A percentile compares a stretch with the other conserved stretches of the same genome.
phyloP scores from a whole-genome alignment of 2,329 filamentous ascomycete species.

The Coniochaeta sp. region DNA sequence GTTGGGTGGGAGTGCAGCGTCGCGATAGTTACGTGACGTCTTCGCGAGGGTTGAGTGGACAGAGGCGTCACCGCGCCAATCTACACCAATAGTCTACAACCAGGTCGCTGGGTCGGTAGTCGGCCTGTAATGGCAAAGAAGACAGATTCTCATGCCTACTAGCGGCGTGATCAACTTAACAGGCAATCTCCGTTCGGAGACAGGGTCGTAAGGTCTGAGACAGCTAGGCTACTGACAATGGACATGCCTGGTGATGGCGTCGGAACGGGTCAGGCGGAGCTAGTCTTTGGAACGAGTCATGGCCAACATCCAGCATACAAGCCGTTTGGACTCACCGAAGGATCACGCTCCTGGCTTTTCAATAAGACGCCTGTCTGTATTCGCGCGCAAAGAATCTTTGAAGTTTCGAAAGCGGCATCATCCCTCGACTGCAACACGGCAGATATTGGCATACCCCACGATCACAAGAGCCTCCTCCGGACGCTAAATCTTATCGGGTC shows the following conservation, averaged over 20 bases:
- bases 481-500: neutral
- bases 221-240: neutral
- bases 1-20: constrained; percentile 2
- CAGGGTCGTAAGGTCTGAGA: neutral
- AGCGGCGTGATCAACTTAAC: neutral
- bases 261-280: no score
- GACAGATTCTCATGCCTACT: neutral
- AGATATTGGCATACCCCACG: neutral
- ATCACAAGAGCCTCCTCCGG: neutral
- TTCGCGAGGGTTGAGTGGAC: neutral
- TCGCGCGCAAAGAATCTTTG: neutral
- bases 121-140: neutral
- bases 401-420: neutral
- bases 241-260: neutral
- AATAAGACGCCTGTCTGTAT: neutral
- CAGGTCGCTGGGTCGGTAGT: neutral
- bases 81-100: neutral
- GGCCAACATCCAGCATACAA: neutral
- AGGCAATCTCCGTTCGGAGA: neutral
- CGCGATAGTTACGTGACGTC: constrained; percentile 1
- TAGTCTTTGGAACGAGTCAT: neutral
- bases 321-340: neutral
- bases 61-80: neutral
- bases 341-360: neutral
- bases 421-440: neutral